Evolutionary conservation across 192 early-diverging fungal genomes (phyloP).

Genomic region (Neocallimastix lanati): DNA sequence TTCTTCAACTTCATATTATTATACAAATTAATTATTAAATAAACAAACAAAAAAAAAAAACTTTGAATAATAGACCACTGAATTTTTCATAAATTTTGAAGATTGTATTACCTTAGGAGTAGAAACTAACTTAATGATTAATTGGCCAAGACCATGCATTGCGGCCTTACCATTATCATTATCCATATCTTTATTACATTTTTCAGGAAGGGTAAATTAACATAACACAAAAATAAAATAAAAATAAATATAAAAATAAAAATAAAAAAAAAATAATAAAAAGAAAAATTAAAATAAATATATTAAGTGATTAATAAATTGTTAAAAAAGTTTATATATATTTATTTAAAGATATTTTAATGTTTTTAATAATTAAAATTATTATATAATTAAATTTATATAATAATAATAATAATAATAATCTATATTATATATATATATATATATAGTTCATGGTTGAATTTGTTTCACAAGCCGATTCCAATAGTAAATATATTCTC

Average conservation of each 20-base stretch:
- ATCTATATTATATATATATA: too few species aligned
- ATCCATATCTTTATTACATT: conserved; percentile 62
- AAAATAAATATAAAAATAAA: too few species aligned
- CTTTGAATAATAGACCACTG: conserved; percentile 25
- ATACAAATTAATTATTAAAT: not conserved
- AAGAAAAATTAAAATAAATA: too few species aligned
- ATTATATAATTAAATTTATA: too few species aligned
- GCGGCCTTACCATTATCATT: conserved; percentile 86
- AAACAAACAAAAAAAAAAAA: not conserved
- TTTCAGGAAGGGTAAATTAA: conserved; percentile 70
- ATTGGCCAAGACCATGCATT: conserved; percentile 79
- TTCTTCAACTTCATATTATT: too few species aligned
- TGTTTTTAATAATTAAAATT: too few species aligned
- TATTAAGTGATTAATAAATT: too few species aligned
- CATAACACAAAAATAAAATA: too few species aligned
- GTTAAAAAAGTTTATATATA: too few species aligned
- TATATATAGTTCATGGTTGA: conserved; percentile 21
- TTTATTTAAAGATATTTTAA: too few species aligned
- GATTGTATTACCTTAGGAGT: conserved; percentile 88
- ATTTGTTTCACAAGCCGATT: conserved; percentile 26
- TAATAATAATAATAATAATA: too few species aligned
- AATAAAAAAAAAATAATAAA: too few species aligned
- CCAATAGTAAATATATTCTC: conserved; percentile 20
- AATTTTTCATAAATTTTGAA: conserved; percentile 67
- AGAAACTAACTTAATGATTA: conserved; percentile 78